phyloP scores from a whole-genome alignment of 371 early-diverging fungal genomes.

The Saksenaea vasiformis region DNA sequence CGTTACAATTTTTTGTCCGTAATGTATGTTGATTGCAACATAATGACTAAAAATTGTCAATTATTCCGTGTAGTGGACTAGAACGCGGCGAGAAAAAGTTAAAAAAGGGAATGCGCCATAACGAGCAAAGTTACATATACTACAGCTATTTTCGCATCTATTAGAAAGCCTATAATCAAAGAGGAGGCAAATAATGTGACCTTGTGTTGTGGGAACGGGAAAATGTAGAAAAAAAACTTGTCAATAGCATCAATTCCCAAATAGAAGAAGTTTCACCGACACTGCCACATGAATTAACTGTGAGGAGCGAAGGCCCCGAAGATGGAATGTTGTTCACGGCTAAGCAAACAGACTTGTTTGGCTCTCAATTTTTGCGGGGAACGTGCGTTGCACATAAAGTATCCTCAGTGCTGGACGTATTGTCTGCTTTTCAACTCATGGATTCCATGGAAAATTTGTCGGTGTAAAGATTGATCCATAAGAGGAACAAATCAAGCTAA shows the following conservation, averaged over 20 bases:
- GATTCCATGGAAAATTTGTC: background rate
- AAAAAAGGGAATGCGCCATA: background rate
- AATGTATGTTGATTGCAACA: too few species aligned
- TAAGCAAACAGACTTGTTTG: background rate
- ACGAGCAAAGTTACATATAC: background rate
- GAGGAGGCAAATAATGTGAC: background rate
- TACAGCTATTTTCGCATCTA: background rate
- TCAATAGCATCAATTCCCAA: background rate
- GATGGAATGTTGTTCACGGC: background rate
- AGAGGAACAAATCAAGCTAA: too few species aligned
- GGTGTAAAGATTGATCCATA: too few species aligned
- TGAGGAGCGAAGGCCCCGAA: background rate
- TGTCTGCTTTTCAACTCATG: background rate
- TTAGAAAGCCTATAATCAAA: background rate
- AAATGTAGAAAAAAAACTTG: background rate
- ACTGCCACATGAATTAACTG: background rate
- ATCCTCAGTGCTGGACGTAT: background rate
- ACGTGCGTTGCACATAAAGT: background rate
- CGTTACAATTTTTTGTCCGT: too few species aligned
- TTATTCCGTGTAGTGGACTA: too few species aligned
- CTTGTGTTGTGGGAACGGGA: background rate
- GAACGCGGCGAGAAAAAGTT: too few species aligned
- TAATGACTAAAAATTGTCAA: too few species aligned
- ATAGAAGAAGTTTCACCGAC: background rate
- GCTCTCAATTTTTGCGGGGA: background rate